These are phyloP conservation scores for Psidium friedrichsthalianum DNA, from an alignment of 345 rosid genomes.

Conservation along the genomic window DNA sequence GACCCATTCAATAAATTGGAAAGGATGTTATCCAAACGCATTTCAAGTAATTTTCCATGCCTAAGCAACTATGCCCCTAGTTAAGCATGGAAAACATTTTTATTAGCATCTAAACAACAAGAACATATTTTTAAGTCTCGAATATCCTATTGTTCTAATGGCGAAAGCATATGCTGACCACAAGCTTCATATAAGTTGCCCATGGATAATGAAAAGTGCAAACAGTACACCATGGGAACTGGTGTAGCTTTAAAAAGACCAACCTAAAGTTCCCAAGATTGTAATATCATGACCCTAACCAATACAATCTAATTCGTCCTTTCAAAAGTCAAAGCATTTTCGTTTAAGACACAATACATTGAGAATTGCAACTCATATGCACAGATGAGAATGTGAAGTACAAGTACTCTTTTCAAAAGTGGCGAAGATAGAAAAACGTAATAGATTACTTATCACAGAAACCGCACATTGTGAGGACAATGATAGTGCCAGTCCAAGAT, in stretches of 20 bases:
- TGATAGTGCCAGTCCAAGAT: conserved; percentile 6
- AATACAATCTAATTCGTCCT: background rate
- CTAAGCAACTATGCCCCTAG: background rate
- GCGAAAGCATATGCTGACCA: background rate
- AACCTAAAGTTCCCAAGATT: background rate
- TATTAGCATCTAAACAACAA: background rate
- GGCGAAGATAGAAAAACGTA: background rate
- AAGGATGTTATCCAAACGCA: too few relatives aligned
- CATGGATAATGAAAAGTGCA: background rate
- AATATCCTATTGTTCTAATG: background rate
- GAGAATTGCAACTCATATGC: background rate
- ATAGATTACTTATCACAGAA: background rate
- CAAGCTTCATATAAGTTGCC: background rate
- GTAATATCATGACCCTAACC: background rate
- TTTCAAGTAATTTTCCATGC: background rate
- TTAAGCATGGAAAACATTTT: background rate
- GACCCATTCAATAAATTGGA: background rate
- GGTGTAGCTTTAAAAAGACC: background rate
- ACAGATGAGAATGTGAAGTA: background rate
- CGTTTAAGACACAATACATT: background rate
- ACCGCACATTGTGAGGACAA: conserved; percentile 6
- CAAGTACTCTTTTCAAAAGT: background rate
- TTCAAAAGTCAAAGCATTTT: background rate
- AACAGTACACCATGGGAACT: background rate
- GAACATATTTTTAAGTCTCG: background rate